Base-by-base conservation (phyloP, 2,329 filamentous ascomycete genomes). In the Gnomoniopsis sp. region DNA sequence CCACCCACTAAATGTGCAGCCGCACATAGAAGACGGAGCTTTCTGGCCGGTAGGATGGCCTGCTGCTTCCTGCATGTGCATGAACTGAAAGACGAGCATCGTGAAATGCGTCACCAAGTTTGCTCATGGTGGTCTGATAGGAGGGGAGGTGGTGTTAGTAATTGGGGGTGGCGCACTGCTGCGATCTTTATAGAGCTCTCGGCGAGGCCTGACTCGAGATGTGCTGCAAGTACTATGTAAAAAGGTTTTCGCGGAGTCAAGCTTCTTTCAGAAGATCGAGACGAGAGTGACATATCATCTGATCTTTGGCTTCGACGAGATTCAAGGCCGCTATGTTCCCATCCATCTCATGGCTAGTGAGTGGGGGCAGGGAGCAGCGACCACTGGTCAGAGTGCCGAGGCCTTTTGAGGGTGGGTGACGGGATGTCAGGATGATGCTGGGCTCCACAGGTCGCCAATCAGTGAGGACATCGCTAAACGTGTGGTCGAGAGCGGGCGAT, bases 1-100 rank as follows among this genome's bases (percentile, higher is more conserved):
- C 19, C 14, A 46, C 8, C 41, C 17, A 44, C 41, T 19, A 21
- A 34, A 53, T n/a, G 44, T 53, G 54, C n/a, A n/a, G n/a, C 58
- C 50, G 50, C 49, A 54, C 49, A 50, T 49, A 53, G 33, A 50
- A 48, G 38, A 50, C 59, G 59, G 59, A 61, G 59, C 55, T 48
- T 54, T 46, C 11, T 44, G 50, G 46, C 51, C 59, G 59, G 22
- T 47, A 55, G 51, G 57, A 53, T 50, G n/a, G 52, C 26, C n/a
- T n/a, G 43, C 36, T n/a, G 4, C 36, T 6, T 41, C 12, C 36
- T 41, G 17, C 36, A n/a, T 41, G 4, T 41, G 36, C 36, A 14
- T 41, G 12, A n/a, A n/a, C 12, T 15, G 8, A 14, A 41, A 41
- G 36, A 41, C 3, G 36, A n/a, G 26, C 26, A 30, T 30, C 26